A percentile compares a stretch with the other conserved stretches of the same genome.
Conservation (phyloP, 371 early-diverging fungal genomes). For the Hamiltosporidium tvaerminnensis region DNA sequence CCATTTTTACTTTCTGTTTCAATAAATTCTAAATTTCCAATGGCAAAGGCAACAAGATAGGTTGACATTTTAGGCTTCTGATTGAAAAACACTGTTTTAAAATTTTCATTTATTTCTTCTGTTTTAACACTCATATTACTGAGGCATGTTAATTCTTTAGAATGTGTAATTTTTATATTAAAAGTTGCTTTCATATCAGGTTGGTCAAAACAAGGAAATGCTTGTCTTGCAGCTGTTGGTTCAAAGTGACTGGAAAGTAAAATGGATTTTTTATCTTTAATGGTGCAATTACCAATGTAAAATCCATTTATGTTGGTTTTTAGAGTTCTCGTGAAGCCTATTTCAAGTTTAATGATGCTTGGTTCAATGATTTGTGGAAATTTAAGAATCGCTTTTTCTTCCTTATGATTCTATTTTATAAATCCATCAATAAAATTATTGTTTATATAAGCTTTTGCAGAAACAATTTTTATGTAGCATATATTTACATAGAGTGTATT, state of each 20-base stretch:
- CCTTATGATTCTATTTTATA: too few species aligned
- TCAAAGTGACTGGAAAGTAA: slow-evolving; percentile 53
- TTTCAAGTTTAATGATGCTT: too few species aligned
- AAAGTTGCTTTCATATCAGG: slow-evolving; percentile 54
- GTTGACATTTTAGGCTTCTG: slow-evolving; percentile 47
- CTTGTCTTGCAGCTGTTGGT: slow-evolving; percentile 49
- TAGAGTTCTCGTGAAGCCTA: too few species aligned
- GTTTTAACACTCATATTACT: slow-evolving; percentile 23
- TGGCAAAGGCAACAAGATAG: slow-evolving; percentile 66
- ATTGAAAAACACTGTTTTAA: slow-evolving; percentile 28
- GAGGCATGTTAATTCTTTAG: slow-evolving; percentile 17
- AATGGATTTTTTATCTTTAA: background rate
- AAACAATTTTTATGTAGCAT: too few species aligned
- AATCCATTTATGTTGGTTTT: background rate
- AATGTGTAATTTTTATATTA: slow-evolving; percentile 28
- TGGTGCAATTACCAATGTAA: background rate
- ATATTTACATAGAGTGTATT: too few species aligned
- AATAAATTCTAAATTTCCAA: slow-evolving; percentile 71
- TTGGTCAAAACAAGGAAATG: slow-evolving; percentile 54
- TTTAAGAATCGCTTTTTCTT: too few species aligned
- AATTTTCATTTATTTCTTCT: slow-evolving; percentile 4
- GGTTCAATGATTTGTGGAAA: too few species aligned
- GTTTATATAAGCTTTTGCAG: too few species aligned
- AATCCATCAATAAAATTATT: too few species aligned
- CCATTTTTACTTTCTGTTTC: slow-evolving; percentile 59